A percentile compares a stretch with the other conserved stretches of the same genome.
These are phyloP conservation scores for Phycomyces nitens DNA, from an alignment of 192 early-diverging fungal species.

Conservation along the genomic window DNA sequence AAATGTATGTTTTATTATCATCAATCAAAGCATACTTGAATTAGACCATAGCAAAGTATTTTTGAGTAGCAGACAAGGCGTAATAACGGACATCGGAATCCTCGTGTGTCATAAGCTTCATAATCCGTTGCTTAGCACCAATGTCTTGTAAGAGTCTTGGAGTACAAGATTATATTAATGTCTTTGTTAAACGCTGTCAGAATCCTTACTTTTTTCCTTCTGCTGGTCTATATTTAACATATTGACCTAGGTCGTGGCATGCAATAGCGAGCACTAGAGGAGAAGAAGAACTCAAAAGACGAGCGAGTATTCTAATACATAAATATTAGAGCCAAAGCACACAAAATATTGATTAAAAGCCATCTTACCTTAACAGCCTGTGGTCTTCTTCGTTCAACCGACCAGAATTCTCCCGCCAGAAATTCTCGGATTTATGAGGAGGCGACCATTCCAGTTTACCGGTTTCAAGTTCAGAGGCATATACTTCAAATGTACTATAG, in stretches of 20 bases:
- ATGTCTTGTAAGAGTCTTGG: constrained; percentile 70
- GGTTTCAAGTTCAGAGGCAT: constrained; percentile 80
- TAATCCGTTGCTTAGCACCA: constrained; percentile 90
- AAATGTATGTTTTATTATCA: too few species aligned
- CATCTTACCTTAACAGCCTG: constrained; percentile 57
- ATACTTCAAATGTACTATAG: constrained; percentile 88
- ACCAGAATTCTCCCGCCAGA: constrained; percentile 87
- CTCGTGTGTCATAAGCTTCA: constrained; percentile 92
- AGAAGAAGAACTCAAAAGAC: constrained; percentile 53
- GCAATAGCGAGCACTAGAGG: constrained; percentile 80
- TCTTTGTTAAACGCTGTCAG: not conserved
- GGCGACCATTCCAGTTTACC: constrained; percentile 92
- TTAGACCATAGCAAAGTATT: constrained; percentile 38
- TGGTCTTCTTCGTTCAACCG: constrained; percentile 78
- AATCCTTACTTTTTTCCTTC: constrained; percentile 72
- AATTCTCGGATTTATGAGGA: constrained; percentile 85
- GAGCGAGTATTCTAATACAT: constrained; percentile 49
- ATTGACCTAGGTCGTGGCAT: constrained; percentile 92
- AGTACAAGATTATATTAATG: not conserved
- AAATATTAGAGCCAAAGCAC: not conserved
- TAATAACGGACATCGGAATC: constrained; percentile 90
- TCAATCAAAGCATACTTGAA: constrained; percentile 29
- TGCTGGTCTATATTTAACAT: constrained; percentile 79
- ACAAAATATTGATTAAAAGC: not conserved
- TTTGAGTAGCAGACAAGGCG: constrained; percentile 83